These are phyloP conservation scores for Rhizophlyctis rosea DNA, from an alignment of 192 early-diverging fungal genomes.

Conservation along the genomic window DNA sequence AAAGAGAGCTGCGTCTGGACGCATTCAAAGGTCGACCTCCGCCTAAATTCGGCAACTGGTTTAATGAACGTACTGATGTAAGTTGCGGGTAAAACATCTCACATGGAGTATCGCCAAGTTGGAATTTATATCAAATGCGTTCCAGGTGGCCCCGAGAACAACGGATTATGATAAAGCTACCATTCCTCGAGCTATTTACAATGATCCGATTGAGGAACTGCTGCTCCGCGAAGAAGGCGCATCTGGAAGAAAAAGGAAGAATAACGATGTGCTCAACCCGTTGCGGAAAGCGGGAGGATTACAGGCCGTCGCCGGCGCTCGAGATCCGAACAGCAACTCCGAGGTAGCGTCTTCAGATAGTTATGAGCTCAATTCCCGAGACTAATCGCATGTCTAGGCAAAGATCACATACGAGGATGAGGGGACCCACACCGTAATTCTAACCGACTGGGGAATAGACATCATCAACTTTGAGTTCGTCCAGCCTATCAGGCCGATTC, in stretches of 20 bases:
- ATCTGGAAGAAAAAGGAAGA: slow-evolving; percentile 22
- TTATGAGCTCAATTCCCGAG: neutral
- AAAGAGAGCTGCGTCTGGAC: no score
- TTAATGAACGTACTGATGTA: no score
- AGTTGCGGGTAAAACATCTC: no score
- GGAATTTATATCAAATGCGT: no score
- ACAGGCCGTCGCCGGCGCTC: neutral
- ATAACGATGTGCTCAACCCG: neutral
- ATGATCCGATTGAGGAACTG: slow-evolving; percentile 40
- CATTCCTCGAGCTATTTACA: slow-evolving; percentile 51
- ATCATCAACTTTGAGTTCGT: slow-evolving; percentile 34
- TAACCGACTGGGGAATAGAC: slow-evolving; percentile 51
- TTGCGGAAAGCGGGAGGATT: neutral
- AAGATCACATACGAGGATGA: slow-evolving; percentile 5
- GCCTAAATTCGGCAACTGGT: no score
- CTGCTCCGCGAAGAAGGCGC: slow-evolving; percentile 40
- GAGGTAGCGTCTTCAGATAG: neutral
- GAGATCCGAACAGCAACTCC: neutral
- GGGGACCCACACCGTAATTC: slow-evolving; percentile 39
- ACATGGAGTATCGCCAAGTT: no score
- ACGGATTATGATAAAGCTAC: slow-evolving; percentile 42
- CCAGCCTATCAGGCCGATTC: slow-evolving; percentile 29
- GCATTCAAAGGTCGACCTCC: no score
- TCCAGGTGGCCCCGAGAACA: slow-evolving; percentile 16
- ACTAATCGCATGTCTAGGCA: neutral